Base-by-base conservation (phyloP, 257 asterid species). In the Solanum lignicaule region DNA sequence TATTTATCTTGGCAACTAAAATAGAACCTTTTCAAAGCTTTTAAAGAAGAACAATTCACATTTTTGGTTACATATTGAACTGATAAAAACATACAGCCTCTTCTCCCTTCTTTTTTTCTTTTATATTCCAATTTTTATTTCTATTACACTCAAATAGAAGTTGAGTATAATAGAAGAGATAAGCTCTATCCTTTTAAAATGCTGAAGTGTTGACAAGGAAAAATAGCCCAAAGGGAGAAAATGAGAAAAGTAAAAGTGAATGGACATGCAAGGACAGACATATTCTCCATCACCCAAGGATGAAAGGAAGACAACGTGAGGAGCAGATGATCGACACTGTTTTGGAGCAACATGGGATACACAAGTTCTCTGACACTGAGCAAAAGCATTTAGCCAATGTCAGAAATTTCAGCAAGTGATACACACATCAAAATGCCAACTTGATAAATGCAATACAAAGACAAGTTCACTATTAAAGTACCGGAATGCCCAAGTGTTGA, bases 401-500 rank as follows among this genome's bases (percentile, higher is more conserved):
- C 9, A 79, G 9, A 79, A 25, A 43, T 79, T 27, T 79, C 65
- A 79, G 65, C 65, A 79, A 78, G 16, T 79, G 38, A 79, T 25
- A 78, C 65, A 2, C 16, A 2, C 16, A 41, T 25, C 65, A 79
- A 46, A 81, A 81, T 48, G 85, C 7, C 25, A 46, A 81, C 85
- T 46, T 81, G 68, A 81, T 29, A 18, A 81, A 27, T 81, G 85
- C 41, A 81, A 81, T 81, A 29, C 68, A 48, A 46, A 81, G 41
- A 46, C 20, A 81, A 81, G 12, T 62, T 46, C 41, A 46, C 2
- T 18, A 81, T 46, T 29, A 38, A 25, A 62, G 46, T 13, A 94
- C 98, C 91, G 91, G 95, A 89, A 95, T 94, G 87, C 94, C 94
- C 87, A 95, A 84, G 75, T 93, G 94, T 87, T 90, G 71, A 75